These are phyloP conservation scores for Pyronema omphalodes DNA, from an alignment of 495 filamentous ascomycete genomes.

Conservation along the genomic window DNA sequence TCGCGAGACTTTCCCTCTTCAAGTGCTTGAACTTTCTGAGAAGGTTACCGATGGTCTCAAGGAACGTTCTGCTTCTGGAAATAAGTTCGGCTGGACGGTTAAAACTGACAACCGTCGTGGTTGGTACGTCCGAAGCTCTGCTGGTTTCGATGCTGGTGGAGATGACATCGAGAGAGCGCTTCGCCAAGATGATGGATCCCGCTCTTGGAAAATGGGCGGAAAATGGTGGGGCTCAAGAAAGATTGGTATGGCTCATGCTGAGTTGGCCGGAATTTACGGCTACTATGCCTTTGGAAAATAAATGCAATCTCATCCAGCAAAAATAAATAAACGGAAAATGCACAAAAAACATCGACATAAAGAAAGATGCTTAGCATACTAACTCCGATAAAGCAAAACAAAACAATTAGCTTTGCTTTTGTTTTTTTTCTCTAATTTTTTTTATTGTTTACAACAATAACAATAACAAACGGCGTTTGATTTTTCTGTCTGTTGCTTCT, in stretches of 20 bases:
- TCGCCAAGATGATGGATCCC: conserved; percentile 31
- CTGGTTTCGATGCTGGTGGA: conserved; percentile 24
- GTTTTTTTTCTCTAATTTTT: too few species aligned
- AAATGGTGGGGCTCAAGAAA: conserved; percentile 77
- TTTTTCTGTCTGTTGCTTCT: too few species aligned
- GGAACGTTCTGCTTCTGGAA: conserved; percentile 30
- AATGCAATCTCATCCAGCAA: background rate
- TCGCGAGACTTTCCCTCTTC: conserved; percentile 45
- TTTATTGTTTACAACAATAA: too few species aligned
- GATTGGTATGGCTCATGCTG: conserved; percentile 55
- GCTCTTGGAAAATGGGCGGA: conserved; percentile 80
- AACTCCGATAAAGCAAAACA: too few species aligned
- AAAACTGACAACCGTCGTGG: conserved; percentile 45
- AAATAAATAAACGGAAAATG: too few species aligned
- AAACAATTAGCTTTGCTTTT: too few species aligned
- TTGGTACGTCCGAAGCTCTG: conserved; percentile 44
- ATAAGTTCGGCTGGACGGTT: conserved; percentile 44
- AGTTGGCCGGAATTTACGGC: conserved; percentile 74
- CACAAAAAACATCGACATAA: too few species aligned
- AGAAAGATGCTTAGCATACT: too few species aligned
- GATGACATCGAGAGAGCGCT: conserved; percentile 26
- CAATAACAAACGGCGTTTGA: too few species aligned
- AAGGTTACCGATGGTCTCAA: conserved; percentile 46
- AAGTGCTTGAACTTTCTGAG: conserved; percentile 61
- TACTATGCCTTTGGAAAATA: conserved; percentile 53